phyloP scores from a whole-genome alignment of 2,329 filamentous ascomycete genomes.

The Chrysoporthe puriensis region DNA sequence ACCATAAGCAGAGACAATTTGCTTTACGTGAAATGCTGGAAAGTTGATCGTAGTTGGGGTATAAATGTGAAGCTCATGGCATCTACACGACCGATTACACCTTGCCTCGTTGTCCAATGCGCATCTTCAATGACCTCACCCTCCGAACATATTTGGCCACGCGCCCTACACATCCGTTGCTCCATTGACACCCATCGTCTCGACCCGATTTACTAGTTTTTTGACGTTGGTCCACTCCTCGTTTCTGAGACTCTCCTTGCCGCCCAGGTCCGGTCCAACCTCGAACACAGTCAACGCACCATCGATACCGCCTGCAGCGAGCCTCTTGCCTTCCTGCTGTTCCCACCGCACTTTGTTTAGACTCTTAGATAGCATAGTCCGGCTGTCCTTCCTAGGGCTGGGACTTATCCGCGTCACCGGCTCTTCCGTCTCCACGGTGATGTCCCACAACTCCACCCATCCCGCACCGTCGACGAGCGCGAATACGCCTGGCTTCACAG shows the following conservation, averaged over 20 bases:
- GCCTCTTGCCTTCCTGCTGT: conserved; percentile 78
- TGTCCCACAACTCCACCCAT: conserved; percentile 91
- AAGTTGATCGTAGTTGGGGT: conserved; percentile 15
- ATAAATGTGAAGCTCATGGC: conserved; percentile 27
- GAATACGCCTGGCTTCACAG: conserved; percentile 91
- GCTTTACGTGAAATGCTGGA: not conserved
- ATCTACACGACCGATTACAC: conserved; percentile 14
- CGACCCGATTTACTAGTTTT: conserved; percentile 79
- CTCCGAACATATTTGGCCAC: conserved; percentile 8
- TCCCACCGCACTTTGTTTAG: conserved; percentile 97
- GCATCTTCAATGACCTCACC: conserved; percentile 11
- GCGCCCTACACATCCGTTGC: conserved; percentile 43
- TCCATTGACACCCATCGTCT: conserved; percentile 61
- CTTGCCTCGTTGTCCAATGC: conserved; percentile 19
- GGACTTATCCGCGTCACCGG: conserved; percentile 82
- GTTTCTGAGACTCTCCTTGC: conserved; percentile 78
- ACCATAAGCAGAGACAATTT: not conserved
- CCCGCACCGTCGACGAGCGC: conserved; percentile 92
- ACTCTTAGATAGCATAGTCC: conserved; percentile 77
- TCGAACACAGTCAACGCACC: conserved; percentile 92
- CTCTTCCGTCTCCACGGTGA: conserved; percentile 90
- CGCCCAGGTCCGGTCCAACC: conserved; percentile 79
- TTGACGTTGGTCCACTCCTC: conserved; percentile 96
- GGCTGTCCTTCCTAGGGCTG: conserved; percentile 64
- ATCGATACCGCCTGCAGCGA: conserved; percentile 91